phyloP scores from a whole-genome alignment of 371 early-diverging fungal species.

The Blakeslea trispora region DNA sequence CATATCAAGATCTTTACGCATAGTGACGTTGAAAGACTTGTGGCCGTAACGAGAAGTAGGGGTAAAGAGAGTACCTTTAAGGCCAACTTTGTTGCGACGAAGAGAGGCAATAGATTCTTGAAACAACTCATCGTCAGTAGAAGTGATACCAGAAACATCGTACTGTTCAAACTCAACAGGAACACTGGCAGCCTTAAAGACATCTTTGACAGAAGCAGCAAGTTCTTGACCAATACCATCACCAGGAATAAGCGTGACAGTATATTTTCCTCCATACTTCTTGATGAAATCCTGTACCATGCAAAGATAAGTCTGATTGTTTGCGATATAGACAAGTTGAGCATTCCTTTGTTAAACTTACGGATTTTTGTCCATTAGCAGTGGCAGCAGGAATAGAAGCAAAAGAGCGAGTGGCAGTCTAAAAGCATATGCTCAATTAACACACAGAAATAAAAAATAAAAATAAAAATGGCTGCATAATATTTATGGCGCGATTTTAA shows the following conservation, averaged over 20 bases:
- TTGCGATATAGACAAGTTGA: neutral
- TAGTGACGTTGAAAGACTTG: slow-evolving; percentile 90
- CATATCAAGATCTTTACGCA: slow-evolving; percentile 96
- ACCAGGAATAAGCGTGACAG: slow-evolving; percentile 96
- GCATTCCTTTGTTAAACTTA: slow-evolving; percentile 20
- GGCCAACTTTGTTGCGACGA: slow-evolving; percentile 91
- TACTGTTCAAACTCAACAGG: slow-evolving; percentile 96
- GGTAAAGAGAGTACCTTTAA: slow-evolving; percentile 96
- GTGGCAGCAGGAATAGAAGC: slow-evolving; percentile 51
- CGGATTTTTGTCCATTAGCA: slow-evolving; percentile 48
- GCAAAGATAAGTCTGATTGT: neutral
- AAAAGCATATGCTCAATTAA: too few species aligned
- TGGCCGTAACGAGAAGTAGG: slow-evolving; percentile 86
- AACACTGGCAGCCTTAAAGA: slow-evolving; percentile 90
- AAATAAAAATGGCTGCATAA: too few species aligned
- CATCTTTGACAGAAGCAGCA: slow-evolving; percentile 85
- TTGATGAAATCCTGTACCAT: slow-evolving; percentile 36
- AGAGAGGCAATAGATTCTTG: slow-evolving; percentile 89
- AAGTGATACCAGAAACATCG: slow-evolving; percentile 87
- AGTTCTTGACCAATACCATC: slow-evolving; percentile 97
- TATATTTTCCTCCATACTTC: slow-evolving; percentile 76
- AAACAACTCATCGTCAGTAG: slow-evolving; percentile 70
- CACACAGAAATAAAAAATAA: too few species aligned
- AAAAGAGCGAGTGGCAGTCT: slow-evolving; percentile 34
- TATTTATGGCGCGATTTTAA: neutral